Conservation (phyloP, 805 yeast species). For the Scheffersomyces amazonensis region DNA sequence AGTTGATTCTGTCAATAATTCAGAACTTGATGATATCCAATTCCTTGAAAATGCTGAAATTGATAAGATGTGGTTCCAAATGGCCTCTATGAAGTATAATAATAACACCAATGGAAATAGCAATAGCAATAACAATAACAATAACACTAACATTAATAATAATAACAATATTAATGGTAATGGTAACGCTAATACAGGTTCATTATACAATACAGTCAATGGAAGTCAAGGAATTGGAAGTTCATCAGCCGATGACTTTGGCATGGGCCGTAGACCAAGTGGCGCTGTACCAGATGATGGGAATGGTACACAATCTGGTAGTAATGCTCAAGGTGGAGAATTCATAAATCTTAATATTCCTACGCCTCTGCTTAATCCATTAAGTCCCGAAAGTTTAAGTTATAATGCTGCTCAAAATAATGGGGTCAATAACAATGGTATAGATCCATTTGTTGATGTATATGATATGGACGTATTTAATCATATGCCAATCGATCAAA, state of each 20-base stretch:
- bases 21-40: constrained; percentile 10
- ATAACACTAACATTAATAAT: not conserved
- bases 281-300: too few species aligned
- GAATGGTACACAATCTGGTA: too few species aligned
- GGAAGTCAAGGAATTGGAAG: too few species aligned
- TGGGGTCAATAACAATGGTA: not conserved
- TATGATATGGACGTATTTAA: constrained; percentile 1
- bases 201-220: too few species aligned
- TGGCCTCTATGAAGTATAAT: constrained; percentile 10
- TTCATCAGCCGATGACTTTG: too few species aligned
- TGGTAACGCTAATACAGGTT: too few species aligned
- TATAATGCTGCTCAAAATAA: not conserved
- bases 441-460: constrained; percentile 3
- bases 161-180: not conserved
- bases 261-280: too few species aligned
- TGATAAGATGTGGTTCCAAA: constrained; percentile 35
- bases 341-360: not conserved
- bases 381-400: not conserved
- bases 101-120: not conserved
- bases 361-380: not conserved
- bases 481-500: constrained; percentile 3
- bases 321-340: not conserved
- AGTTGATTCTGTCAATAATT: not conserved
- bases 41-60: constrained; percentile 26
- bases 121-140: not conserved